Evolutionary conservation across 106 monocot genomes (phyloP).

Genomic region (Alisma plantagoaquatica): DNA sequence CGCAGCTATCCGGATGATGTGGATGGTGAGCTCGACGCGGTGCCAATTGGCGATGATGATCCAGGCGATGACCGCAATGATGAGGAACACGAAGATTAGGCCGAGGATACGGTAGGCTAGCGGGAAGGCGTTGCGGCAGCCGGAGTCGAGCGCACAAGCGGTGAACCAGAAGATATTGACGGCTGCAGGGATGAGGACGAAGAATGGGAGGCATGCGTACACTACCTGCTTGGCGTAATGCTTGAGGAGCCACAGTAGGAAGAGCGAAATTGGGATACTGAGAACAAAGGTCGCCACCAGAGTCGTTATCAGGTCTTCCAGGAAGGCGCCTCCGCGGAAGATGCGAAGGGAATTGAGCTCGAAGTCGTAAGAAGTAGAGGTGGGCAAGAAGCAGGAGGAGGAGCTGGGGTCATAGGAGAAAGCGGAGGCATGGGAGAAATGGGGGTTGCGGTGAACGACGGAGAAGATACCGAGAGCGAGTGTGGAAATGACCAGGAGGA

Average conservation of each 20-base stretch:
- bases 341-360: constrained; percentile 1
- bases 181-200: constrained; percentile 47
- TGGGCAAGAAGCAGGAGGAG: constrained; percentile 12
- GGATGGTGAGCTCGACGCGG: constrained; percentile 55
- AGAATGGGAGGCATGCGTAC: constrained; percentile 62
- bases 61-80: constrained; percentile 49
- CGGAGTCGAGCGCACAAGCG: constrained; percentile 30
- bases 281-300: constrained; percentile 56
- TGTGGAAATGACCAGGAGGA: constrained; percentile 48
- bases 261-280: constrained; percentile 26
- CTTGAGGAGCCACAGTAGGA: constrained; percentile 46
- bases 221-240: constrained; percentile 56
- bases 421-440: constrained; percentile 20
- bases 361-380: background rate
- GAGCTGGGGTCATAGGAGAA: constrained; percentile 30
- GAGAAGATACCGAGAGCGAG: constrained; percentile 36
- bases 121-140: constrained; percentile 36
- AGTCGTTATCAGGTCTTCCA: constrained; percentile 38
- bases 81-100: constrained; percentile 52
- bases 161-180: constrained; percentile 86
- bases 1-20: constrained; percentile 42
- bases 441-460: constrained; percentile 34
- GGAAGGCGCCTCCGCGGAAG: constrained; percentile 13
- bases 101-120: constrained; percentile 60
- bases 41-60: constrained; percentile 71